These are phyloP conservation scores for Phanerochaete sordida DNA, from an alignment of 768 basidiomycete species.

Conservation along the genomic window DNA sequence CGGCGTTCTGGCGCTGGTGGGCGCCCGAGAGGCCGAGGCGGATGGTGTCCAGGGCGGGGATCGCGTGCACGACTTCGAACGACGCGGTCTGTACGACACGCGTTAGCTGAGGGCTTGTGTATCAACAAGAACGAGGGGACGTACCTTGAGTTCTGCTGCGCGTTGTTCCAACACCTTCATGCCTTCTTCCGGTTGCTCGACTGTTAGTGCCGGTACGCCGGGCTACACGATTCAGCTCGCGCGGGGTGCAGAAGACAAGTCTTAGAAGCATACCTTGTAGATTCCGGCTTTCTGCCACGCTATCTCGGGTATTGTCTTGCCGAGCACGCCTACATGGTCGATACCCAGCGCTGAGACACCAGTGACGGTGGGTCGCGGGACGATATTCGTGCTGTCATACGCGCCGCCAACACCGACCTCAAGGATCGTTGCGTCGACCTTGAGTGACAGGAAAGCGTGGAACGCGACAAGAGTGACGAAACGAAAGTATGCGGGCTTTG, in stretches of 20 bases:
- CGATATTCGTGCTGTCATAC: conserved; percentile 94
- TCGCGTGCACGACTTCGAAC: conserved; percentile 58
- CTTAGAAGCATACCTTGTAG: conserved; percentile 64
- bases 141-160: conserved; percentile 65
- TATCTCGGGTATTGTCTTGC: conserved; percentile 85
- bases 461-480: conserved; percentile 91
- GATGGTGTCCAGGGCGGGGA: conserved; percentile 46
- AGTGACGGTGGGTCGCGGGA: conserved; percentile 85
- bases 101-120: neutral
- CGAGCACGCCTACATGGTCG: conserved; percentile 86
- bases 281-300: conserved; percentile 97
- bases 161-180: conserved; percentile 63
- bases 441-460: conserved; percentile 79
- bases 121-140: conserved; percentile 2
- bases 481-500: conserved; percentile 91
- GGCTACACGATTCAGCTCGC: conserved; percentile 2
- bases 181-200: conserved; percentile 69
- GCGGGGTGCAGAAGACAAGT: neutral
- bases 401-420: conserved; percentile 96
- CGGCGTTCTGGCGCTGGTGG: conserved; percentile 89
- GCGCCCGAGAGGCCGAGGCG: conserved; percentile 79
- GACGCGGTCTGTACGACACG: conserved; percentile 51
- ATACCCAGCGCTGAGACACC: conserved; percentile 90
- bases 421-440: conserved; percentile 86
- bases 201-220: conserved; percentile 81